Evolutionary conservation across 2,329 filamentous ascomycete genomes (phyloP), one percentile per base, ranked within the genome.

Genomic region (Sporothrix phasma): DNA sequence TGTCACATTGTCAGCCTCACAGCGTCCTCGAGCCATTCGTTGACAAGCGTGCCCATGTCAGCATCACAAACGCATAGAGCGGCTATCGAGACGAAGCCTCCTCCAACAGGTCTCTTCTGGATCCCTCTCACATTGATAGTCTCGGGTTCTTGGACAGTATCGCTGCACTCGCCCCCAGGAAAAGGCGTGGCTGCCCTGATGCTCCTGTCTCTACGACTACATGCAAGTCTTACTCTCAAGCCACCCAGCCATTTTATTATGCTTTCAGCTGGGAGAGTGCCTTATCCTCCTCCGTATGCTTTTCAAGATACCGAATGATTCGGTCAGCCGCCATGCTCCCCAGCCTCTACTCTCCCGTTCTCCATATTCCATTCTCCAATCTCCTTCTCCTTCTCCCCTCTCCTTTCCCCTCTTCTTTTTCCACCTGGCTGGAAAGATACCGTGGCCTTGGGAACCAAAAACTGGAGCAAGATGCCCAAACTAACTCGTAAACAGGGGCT

Each of bases 391-490:
- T 37, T 37, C 15, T 37, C 10, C 34, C 39, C 39, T 39, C 10
- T 41, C 39, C 39, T 41, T 5, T 41, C 39, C 39, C 31, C 31
- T 8, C 31, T 34, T 34, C 34, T 49, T 49, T 49, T 49, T 37
- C 43, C 59, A 51, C 31, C 43, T 26, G 10, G 17, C 4, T 59
- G 51, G 29, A 37, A 46, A 41, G 58, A 41, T 64, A 64, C 65
- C 65, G 60, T 63, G 65, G 65, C 65, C 65, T 64, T 66, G 65
- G 65, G 62, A 66, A 62, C 65, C 53, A 58, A 11, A 53, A 22
- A 62, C 46, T 37, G 17, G n/a, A 22, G 56, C 54, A 45, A 6
- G 19, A n/a, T 7, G 41, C 39, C 41, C 7, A n/a, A 43, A 43
- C 7, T 1, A 2, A 43, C 34, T 43, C 17, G 7, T 43, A 7